Evolutionary conservation across 164 flowering plant genomes (phyloP).

Genomic region (Sextonia rubra): DNA sequence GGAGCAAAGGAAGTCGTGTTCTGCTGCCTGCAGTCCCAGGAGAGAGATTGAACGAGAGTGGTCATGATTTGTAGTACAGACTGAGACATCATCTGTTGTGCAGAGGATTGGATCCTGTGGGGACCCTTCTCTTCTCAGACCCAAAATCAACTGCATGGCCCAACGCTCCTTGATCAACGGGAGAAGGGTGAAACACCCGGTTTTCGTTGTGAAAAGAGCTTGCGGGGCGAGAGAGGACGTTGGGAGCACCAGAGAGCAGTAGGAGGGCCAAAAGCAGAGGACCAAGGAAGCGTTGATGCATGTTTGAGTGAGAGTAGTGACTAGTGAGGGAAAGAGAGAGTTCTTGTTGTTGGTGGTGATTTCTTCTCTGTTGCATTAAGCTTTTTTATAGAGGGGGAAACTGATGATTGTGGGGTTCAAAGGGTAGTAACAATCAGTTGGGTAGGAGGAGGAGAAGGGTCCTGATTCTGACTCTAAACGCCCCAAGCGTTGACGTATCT

Average conservation of each 20-base stretch:
- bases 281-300: background rate
- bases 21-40: background rate
- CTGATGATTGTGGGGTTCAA: too few relatives aligned
- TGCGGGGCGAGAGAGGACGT: background rate
- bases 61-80: background rate
- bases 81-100: slow-evolving; percentile 1
- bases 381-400: too few relatives aligned
- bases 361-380: too few relatives aligned
- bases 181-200: background rate
- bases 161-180: background rate
- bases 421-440: too few relatives aligned
- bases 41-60: background rate
- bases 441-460: too few relatives aligned
- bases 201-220: background rate
- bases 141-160: background rate
- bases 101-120: slow-evolving; percentile 2
- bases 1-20: background rate
- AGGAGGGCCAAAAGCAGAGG: background rate
- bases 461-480: too few relatives aligned
- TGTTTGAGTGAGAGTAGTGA: background rate
- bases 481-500: too few relatives aligned
- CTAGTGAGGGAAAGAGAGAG: too few relatives aligned
- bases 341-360: too few relatives aligned
- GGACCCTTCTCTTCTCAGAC: slow-evolving; percentile 1
- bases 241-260: background rate